Percentiles rank a stretch among this genome's conserved stretches.
Conservation (phyloP, 2,329 filamentous ascomycete species). For the Lecanoromycetidae sp. region DNA sequence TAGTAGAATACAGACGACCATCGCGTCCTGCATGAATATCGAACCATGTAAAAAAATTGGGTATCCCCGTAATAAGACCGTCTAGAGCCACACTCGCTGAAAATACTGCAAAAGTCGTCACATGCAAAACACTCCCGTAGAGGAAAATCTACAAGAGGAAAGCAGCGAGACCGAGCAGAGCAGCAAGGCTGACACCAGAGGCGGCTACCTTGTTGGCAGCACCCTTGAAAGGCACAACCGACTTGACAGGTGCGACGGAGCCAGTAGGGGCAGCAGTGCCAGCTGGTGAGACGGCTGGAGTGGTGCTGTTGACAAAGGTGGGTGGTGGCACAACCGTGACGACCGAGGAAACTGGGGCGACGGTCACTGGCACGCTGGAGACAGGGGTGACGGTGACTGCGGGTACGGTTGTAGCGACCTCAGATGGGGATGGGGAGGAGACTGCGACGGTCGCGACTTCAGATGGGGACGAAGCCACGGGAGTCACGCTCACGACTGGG, state of each 20-base stretch:
- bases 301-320: slow-evolving; percentile 13
- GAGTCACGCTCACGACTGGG: not conserved
- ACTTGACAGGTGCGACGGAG: slow-evolving; percentile 22
- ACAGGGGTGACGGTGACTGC: slow-evolving; percentile 13
- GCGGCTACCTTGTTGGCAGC: slow-evolving; percentile 38
- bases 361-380: no score
- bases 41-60: slow-evolving; percentile 3
- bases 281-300: slow-evolving; percentile 17
- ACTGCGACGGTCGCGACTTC: slow-evolving; percentile 15
- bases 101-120: not conserved
- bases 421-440: slow-evolving; percentile 20
- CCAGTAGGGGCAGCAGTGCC: slow-evolving; percentile 19
- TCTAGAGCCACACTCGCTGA: not conserved
- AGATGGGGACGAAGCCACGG: not conserved
- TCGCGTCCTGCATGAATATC: not conserved
- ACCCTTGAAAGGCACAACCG: slow-evolving; percentile 34
- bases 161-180: slow-evolving; percentile 40
- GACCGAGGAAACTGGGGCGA: slow-evolving; percentile 16
- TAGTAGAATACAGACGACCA: not conserved
- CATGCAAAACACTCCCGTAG: not conserved
- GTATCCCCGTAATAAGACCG: not conserved
- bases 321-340: slow-evolving; percentile 20
- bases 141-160: slow-evolving; percentile 30
- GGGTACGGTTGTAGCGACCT: slow-evolving; percentile 13
- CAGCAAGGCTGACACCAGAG: slow-evolving; percentile 40